Evolutionary conservation across 192 early-diverging fungal genomes (phyloP), one percentile per base, ranked within the genome.

Genomic region (Geranomyces variabilis): DNA sequence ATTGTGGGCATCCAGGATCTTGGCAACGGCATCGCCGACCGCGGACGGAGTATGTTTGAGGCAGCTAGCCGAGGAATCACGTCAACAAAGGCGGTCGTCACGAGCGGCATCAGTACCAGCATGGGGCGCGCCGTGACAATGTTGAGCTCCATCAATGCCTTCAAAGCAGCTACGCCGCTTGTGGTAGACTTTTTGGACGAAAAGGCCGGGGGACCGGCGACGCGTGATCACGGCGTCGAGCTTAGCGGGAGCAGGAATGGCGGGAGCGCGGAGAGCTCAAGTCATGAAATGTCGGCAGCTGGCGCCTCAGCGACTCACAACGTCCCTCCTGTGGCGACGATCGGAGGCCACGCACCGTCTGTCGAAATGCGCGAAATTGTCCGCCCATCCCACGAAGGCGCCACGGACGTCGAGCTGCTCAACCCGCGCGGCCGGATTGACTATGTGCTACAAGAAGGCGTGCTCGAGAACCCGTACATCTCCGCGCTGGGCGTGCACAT

Each of bases 381-480:
- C 24, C 69, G 55, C 14, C 41, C 70, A 8, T 31, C n/a, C 15
- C 59, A 1, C 7, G 70, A 63, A 24, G 19, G 22, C 43, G 61
- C 71, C 2, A 74, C 77, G 36, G 77, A 70, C 48, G 55, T 83
- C 10, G 71, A 71, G 43, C 19, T 21, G 48, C 70, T 86, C 7
- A 91, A 91, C 73, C 76, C 75, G 0, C 77, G 74, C 26, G 90
- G 90, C 8, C 66, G 90, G 12, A 69, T 91, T 0, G 90, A 91
- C 68, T 91, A 80, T 69, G 81, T 75, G 22, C 48, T 91, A 14
- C 90, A 91, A 69, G 89, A 87, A 74, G 83, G 86, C 8, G 71
- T 91, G 31, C 70, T 91, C 28, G 89, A 91, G 65, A 90, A 90
- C 58, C 82, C 88, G n/a, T 90, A 91, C 53, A 63, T 91, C 36